phyloP scores from a whole-genome alignment of 2,329 filamentous ascomycete species.

The Rachicladosporium sp. region DNA sequence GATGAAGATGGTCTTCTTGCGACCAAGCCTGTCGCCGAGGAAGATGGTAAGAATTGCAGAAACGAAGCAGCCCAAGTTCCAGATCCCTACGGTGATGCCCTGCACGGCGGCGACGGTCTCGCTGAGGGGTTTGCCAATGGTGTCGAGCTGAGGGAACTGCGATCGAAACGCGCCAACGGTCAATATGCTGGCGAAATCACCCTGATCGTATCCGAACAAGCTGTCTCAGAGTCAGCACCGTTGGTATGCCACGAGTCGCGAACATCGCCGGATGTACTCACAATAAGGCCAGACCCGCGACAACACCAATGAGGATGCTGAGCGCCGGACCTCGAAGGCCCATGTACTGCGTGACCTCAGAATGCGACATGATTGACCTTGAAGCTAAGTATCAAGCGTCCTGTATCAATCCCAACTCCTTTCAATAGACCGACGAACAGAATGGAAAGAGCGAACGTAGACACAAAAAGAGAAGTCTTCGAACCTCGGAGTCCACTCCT shows the following conservation, averaged over 20 bases:
- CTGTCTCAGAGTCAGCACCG: slow-evolving; percentile 45
- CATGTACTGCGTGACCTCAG: slow-evolving; percentile 1
- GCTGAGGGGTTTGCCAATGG: slow-evolving; percentile 21
- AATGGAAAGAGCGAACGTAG: no score
- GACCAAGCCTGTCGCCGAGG: slow-evolving; percentile 47
- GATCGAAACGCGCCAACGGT: slow-evolving; percentile 50
- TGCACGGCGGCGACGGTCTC: slow-evolving; percentile 28
- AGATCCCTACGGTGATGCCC: slow-evolving; percentile 29
- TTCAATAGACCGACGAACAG: no score
- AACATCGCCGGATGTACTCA: slow-evolving; percentile 6
- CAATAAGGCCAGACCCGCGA: slow-evolving; percentile 4
- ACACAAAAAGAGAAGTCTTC: no score
- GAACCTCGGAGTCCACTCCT: no score
- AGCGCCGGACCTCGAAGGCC: slow-evolving; percentile 6
- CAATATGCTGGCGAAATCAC: slow-evolving; percentile 37
- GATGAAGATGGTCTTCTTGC: slow-evolving; percentile 46
- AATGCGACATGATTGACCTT: no score
- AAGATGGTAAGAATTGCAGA: slow-evolving; percentile 31
- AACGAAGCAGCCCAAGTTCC: slow-evolving; percentile 32
- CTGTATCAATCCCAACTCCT: no score
- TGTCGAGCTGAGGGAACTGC: slow-evolving; percentile 29
- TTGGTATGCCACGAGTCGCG: neutral
- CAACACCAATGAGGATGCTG: slow-evolving; percentile 2
- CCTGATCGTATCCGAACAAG: slow-evolving; percentile 52
- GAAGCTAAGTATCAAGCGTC: no score